Conservation (phyloP, 1,139 yeast genomes). For the Candida sanyaensis region DNA sequence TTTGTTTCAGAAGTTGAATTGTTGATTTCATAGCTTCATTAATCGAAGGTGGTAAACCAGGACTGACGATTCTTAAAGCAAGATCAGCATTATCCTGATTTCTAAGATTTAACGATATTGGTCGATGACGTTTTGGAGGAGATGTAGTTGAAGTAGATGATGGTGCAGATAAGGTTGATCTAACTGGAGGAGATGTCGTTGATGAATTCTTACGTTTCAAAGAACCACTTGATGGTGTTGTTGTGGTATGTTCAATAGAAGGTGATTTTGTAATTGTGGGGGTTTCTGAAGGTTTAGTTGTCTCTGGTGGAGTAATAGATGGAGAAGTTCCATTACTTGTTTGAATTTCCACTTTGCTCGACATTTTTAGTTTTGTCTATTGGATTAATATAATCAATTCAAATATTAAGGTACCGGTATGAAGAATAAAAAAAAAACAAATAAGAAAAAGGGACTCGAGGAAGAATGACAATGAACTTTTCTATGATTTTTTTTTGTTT, state of each 20-base stretch:
- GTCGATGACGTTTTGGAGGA: constrained; percentile 24
- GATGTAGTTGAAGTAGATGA: background rate
- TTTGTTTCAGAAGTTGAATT: constrained; percentile 44
- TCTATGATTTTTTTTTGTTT: too few relatives aligned
- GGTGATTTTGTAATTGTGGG: background rate
- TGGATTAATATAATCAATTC: too few relatives aligned
- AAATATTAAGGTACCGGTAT: too few relatives aligned
- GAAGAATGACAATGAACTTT: too few relatives aligned
- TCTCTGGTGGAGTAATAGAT: constrained; percentile 1
- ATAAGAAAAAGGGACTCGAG: too few relatives aligned
- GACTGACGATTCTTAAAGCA: constrained; percentile 44
- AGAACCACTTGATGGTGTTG: background rate
- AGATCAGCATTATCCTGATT: constrained; percentile 21
- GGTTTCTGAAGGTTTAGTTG: background rate
- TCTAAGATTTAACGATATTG: constrained; percentile 17
- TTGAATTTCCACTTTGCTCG: constrained; percentile 7
- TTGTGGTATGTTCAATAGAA: background rate
- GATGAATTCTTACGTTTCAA: constrained; percentile 3
- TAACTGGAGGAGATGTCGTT: background rate
- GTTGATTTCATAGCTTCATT: constrained; percentile 51
- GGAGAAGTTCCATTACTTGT: background rate
- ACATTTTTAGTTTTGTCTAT: background rate
- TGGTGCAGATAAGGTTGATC: constrained; percentile 1
- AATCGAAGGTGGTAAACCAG: constrained; percentile 51
- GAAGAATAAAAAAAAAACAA: too few relatives aligned